These are phyloP conservation scores for Platanthera zijinensis DNA, from an alignment of 106 monocot genomes.

Conservation along the genomic window DNA sequence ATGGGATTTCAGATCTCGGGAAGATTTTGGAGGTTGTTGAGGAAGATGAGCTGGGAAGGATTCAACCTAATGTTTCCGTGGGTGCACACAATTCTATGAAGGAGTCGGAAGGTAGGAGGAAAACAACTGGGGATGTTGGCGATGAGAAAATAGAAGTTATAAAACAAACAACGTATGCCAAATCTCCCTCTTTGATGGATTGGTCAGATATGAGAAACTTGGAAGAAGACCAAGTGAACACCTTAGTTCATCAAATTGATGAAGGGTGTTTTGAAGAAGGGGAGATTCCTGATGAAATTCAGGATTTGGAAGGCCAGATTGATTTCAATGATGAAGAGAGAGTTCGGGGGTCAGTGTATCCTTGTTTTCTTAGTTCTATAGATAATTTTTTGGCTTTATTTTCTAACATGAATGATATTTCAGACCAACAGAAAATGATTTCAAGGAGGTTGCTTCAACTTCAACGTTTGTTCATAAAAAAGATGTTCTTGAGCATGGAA, in stretches of 20 bases:
- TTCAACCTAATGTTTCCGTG: not conserved
- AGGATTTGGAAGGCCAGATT: slow-evolving; percentile 13
- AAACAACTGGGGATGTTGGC: not conserved
- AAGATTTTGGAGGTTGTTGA: not conserved
- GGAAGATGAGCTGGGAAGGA: not conserved
- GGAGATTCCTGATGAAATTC: slow-evolving; percentile 41
- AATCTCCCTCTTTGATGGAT: not conserved
- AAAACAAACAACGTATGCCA: not conserved
- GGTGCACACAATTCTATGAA: not conserved
- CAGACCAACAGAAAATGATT: not conserved
- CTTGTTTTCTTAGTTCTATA: not conserved
- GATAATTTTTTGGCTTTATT: not conserved
- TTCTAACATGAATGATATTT: not conserved
- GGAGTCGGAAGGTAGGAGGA: not conserved
- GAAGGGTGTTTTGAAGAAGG: slow-evolving; percentile 50
- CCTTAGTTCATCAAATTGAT: not conserved
- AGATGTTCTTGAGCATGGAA: not conserved
- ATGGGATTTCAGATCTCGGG: not conserved
- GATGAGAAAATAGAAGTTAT: not conserved
- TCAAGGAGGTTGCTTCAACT: not conserved
- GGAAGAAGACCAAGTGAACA: not conserved
- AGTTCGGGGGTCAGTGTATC: slow-evolving; percentile 6
- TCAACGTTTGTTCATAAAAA: slow-evolving; percentile 13
- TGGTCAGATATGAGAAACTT: slow-evolving; percentile 11
- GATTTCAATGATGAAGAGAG: slow-evolving; percentile 10